phyloP scores from a whole-genome alignment of 1,284 basidiomycete species.

The Irpex sp. region DNA sequence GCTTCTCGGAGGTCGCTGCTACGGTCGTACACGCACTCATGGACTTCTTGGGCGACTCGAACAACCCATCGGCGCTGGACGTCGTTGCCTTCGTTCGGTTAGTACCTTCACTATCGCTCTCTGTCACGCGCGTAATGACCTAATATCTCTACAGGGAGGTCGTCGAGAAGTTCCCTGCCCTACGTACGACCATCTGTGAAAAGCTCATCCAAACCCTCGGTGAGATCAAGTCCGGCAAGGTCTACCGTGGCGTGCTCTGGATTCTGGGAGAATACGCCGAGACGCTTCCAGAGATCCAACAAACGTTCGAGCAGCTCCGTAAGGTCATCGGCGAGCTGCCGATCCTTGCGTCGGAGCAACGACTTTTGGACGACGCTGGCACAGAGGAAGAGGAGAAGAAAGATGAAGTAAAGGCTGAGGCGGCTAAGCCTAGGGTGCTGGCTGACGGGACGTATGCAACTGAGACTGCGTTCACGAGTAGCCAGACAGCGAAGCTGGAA shows the following conservation, averaged over 20 bases:
- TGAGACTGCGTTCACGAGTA: constrained; percentile 86
- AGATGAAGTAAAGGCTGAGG: constrained; percentile 39
- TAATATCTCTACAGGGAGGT: constrained; percentile 63
- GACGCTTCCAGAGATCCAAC: constrained; percentile 61
- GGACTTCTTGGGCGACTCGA: constrained; percentile 97
- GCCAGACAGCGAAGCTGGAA: constrained; percentile 66
- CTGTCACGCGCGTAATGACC: background rate
- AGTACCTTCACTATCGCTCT: constrained; percentile 16
- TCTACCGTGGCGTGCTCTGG: constrained; percentile 96
- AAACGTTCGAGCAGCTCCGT: constrained; percentile 78
- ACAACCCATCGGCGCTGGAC: constrained; percentile 93
- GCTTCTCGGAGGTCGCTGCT: constrained; percentile 97
- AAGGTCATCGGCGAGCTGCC: constrained; percentile 95
- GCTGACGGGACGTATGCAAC: constrained; percentile 99
- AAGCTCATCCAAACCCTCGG: constrained; percentile 83
- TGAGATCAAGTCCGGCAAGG: constrained; percentile 96
- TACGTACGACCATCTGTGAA: constrained; percentile 83
- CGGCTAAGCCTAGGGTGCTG: constrained; percentile 65
- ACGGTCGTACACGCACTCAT: constrained; percentile 96
- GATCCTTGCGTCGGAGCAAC: constrained; percentile 88
- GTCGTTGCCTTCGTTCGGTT: constrained; percentile 94
- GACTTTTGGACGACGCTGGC: constrained; percentile 71
- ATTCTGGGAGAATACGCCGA: constrained; percentile 96
- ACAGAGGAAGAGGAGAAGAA: constrained; percentile 37
- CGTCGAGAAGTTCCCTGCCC: constrained; percentile 94